Conservation (phyloP, 2,329 filamentous ascomycete species). For the Pleoardoris graminearum region DNA sequence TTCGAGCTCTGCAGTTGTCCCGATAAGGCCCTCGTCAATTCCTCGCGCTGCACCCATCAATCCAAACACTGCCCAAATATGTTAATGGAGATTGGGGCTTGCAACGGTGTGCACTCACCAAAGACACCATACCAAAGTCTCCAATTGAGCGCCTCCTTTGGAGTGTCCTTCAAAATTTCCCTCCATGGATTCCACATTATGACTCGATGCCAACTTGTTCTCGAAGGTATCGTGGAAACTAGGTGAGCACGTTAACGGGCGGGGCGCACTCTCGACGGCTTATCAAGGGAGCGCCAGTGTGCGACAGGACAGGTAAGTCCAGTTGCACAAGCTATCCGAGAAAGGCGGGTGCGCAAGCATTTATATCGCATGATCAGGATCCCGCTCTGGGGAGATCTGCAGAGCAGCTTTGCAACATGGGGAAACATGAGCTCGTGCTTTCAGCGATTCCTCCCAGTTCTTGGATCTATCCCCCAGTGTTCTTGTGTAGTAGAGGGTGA, state of each 20-base stretch:
- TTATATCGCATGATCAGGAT: background rate
- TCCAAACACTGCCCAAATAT: slow-evolving; percentile 55
- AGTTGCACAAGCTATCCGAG: background rate
- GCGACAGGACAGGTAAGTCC: background rate
- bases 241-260: background rate
- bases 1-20: slow-evolving; percentile 58
- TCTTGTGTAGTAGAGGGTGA: too few relatives aligned
- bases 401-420: background rate
- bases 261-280: background rate
- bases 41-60: slow-evolving; percentile 77
- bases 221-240: background rate
- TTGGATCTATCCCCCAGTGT: background rate
- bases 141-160: slow-evolving; percentile 75
- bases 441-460: background rate
- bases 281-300: background rate
- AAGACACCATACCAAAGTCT: slow-evolving; percentile 75
- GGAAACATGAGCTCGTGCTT: background rate
- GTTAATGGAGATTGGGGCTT: slow-evolving; percentile 11
- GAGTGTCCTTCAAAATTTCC: slow-evolving; percentile 63
- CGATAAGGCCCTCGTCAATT: slow-evolving; percentile 79
- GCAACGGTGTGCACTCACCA: slow-evolving; percentile 24
- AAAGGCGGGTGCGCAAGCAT: background rate
- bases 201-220: slow-evolving; percentile 4
- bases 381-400: background rate
- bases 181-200: slow-evolving; percentile 44